Evolutionary conservation across 2,329 filamentous ascomycete species (phyloP).

Genomic region (Penicillium sp.): DNA sequence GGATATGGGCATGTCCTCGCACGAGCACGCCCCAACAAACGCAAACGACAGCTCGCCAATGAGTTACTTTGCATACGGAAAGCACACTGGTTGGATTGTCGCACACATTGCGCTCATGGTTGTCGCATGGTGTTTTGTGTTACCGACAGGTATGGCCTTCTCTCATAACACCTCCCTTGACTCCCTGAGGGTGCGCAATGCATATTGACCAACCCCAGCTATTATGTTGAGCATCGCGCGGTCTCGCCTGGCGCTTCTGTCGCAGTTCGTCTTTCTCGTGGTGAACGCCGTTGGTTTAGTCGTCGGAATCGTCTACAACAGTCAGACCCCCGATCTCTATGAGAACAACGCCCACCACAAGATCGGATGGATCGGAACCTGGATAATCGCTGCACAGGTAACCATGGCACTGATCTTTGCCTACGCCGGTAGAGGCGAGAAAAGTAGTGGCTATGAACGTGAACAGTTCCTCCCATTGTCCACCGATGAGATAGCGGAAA

Average conservation of each 20-base stretch:
- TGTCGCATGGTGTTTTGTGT: constrained; percentile 71
- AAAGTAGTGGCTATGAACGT: constrained; percentile 51
- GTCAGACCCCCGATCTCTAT: constrained; percentile 28
- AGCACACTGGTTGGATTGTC: constrained; percentile 58
- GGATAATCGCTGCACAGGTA: constrained; percentile 72
- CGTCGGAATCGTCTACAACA: constrained; percentile 29
- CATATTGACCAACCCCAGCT: constrained; percentile 53
- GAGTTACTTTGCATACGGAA: constrained; percentile 50
- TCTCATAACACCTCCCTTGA: background rate
- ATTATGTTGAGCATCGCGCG: constrained; percentile 84
- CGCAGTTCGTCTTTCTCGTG: constrained; percentile 27
- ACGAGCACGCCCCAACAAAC: constrained; percentile 22
- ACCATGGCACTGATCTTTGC: constrained; percentile 69
- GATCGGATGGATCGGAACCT: constrained; percentile 72
- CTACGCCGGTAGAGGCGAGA: constrained; percentile 57
- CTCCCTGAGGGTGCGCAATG: background rate
- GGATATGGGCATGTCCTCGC: constrained; percentile 29
- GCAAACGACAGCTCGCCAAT: constrained; percentile 36
- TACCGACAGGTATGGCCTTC: constrained; percentile 68
- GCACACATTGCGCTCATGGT: constrained; percentile 74
- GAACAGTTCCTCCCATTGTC: constrained; percentile 68
- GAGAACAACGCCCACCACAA: constrained; percentile 31
- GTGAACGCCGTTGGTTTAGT: constrained; percentile 28
- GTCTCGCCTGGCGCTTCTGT: constrained; percentile 75
- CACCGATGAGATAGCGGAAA: constrained; percentile 58